Percentiles rank a stretch among this genome's conserved stretches.
phyloP scores from a whole-genome alignment of 257 asterid genomes.

The Fraxinus excelsior region DNA sequence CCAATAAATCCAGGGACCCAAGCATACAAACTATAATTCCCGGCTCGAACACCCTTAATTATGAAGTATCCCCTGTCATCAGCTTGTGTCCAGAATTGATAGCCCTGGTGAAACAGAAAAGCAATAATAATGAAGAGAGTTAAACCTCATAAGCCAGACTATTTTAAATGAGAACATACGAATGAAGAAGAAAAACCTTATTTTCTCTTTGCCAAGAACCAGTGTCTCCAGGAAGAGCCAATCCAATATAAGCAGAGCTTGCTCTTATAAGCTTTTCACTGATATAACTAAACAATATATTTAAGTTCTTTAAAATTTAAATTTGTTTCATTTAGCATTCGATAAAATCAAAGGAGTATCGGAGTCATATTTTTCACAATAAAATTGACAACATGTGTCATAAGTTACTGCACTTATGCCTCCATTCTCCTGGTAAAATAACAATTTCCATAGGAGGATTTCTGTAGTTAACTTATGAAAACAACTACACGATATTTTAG shows the following conservation, averaged over 20 bases:
- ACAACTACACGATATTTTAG: not conserved
- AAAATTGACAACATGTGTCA: too few relatives aligned
- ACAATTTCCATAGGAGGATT: too few relatives aligned
- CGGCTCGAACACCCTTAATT: conserved; percentile 48
- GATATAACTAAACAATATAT: conserved; percentile 37
- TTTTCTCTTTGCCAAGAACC: conserved; percentile 93
- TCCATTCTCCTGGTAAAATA: too few relatives aligned
- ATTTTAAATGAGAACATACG: conserved; percentile 27
- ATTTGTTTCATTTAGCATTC: not conserved
- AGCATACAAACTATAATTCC: conserved; percentile 71
- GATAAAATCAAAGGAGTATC: too few relatives aligned
- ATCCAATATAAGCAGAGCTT: conserved; percentile 62
- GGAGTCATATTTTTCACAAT: too few relatives aligned
- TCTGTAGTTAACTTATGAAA: not conserved
- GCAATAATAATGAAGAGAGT: not conserved
- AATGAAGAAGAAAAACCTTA: conserved; percentile 46
- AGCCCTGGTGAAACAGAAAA: conserved; percentile 46
- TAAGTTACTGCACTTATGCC: too few relatives aligned
- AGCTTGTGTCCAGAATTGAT: conserved; percentile 79
- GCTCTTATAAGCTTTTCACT: conserved; percentile 52
- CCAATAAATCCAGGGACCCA: conserved; percentile 89
- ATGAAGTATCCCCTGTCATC: conserved; percentile 58
- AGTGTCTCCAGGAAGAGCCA: conserved; percentile 68
- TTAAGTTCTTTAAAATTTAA: not conserved
- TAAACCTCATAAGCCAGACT: not conserved